Percentiles rank a stretch among this genome's conserved stretches.
phyloP scores from a whole-genome alignment of 169 alveolate species.

The Plasmodium gonderi region DNA sequence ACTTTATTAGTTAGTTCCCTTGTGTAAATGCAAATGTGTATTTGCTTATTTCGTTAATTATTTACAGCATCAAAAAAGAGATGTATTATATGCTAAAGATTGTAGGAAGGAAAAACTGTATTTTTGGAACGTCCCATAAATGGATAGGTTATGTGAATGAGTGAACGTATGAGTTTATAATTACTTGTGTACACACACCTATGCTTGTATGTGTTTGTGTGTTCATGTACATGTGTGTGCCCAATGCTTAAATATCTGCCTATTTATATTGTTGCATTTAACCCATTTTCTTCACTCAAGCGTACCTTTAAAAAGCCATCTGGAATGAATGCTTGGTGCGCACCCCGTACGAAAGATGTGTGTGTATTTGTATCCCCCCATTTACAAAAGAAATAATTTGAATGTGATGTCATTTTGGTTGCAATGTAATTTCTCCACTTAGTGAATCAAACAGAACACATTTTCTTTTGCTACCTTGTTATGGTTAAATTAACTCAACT shows the following conservation, averaged over 20 bases:
- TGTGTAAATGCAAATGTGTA: too few species aligned
- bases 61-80: too few species aligned
- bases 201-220: background rate
- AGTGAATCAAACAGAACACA: background rate
- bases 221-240: background rate
- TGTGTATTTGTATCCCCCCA: too few species aligned
- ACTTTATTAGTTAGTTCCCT: background rate
- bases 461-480: background rate
- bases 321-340: background rate
- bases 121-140: background rate
- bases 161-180: background rate
- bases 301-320: background rate
- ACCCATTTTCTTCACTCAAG: background rate
- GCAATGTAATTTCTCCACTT: background rate
- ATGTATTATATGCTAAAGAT: too few species aligned
- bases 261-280: background rate
- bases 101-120: background rate
- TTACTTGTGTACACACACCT: background rate
- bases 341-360: background rate
- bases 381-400: background rate
- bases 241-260: background rate
- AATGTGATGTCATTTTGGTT: background rate
- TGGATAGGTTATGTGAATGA: background rate
- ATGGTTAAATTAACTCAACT: constrained; percentile 33
- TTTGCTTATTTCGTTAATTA: too few species aligned